These are phyloP conservation scores for Beta vulgaris DNA, from an alignment of 148 eudicot species.

Conservation along the genomic window DNA sequence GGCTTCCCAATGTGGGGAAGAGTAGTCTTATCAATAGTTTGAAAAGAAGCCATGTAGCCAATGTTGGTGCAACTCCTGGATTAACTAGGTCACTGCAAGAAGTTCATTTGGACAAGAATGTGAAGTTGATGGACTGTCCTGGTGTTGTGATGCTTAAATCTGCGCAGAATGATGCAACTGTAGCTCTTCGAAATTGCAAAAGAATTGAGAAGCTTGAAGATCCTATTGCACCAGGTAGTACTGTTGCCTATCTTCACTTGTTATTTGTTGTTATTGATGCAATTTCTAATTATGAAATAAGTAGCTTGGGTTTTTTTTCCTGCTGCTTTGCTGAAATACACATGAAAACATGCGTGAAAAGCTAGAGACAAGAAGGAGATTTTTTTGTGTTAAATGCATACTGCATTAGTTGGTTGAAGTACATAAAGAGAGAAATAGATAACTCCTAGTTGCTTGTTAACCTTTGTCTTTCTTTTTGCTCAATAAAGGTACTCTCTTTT, in stretches of 20 bases:
- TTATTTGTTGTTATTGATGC: background rate
- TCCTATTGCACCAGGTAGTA: constrained; percentile 72
- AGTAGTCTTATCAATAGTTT: constrained; percentile 96
- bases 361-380: too few species aligned
- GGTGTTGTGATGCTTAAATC: constrained; percentile 93
- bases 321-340: background rate
- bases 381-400: background rate
- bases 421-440: background rate
- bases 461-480: background rate
- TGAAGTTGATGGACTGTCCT: constrained; percentile 93
- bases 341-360: background rate
- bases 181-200: constrained; percentile 91
- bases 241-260: background rate
- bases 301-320: background rate
- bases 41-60: constrained; percentile 89
- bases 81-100: constrained; percentile 96
- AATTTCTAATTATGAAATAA: too few species aligned
- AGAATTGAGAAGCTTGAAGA: constrained; percentile 91
- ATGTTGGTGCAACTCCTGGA: constrained; percentile 96
- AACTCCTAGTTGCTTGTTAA: background rate
- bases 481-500: background rate
- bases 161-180: constrained; percentile 60
- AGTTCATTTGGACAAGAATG: constrained; percentile 89
- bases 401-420: background rate
- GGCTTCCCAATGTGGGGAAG: constrained; percentile 97